These are phyloP conservation scores for Ceratocystis destructans DNA, from an alignment of 2,329 filamentous ascomycete species.

Conservation along the genomic window DNA sequence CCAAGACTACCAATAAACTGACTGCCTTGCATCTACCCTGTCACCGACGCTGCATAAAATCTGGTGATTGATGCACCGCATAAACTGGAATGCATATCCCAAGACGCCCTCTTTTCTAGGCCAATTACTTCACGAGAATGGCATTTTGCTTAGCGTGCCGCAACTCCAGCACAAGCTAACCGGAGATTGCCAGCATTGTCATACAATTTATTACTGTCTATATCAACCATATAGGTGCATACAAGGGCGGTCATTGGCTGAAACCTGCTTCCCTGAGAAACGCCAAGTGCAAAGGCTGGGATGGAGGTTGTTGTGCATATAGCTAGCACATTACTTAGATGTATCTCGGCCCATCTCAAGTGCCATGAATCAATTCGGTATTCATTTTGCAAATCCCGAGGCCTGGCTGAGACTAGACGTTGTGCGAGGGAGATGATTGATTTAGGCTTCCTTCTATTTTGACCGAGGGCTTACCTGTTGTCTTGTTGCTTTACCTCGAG, in stretches of 20 bases:
- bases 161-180: neutral
- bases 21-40: no score
- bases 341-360: neutral
- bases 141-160: neutral
- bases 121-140: neutral
- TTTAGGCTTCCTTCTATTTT: neutral
- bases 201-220: no score
- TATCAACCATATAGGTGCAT: no score
- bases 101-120: neutral
- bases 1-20: no score
- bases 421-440: neutral
- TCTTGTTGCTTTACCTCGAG: neutral
- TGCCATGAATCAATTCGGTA: neutral
- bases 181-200: neutral
- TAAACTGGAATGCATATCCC: neutral
- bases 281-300: no score
- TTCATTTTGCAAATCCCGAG: neutral
- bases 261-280: no score
- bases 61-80: neutral
- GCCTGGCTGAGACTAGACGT: neutral
- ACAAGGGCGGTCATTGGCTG: no score
- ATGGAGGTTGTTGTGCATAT: no score
- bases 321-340: no score
- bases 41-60: no score
- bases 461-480: neutral